A percentile compares a stretch with the other conserved stretches of the same genome.
Evolutionary conservation across 2,329 filamentous ascomycete genomes (phyloP).

Genomic region (Cercospora brassicicola): DNA sequence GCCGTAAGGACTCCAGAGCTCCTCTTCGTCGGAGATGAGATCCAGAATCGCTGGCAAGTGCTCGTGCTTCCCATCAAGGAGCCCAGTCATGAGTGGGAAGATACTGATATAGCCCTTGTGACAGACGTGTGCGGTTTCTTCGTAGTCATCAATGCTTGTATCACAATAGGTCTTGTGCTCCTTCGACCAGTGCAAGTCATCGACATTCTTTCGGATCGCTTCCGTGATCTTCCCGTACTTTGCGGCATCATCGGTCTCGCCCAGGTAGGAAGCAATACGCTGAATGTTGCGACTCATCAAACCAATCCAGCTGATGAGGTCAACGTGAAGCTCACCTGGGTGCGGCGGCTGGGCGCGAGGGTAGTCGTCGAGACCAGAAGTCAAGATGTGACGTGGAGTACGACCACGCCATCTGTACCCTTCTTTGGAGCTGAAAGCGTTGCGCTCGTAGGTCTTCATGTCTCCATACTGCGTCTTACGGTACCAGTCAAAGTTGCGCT

Average conservation of each 20-base stretch:
- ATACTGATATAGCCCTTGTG: slow-evolving; percentile 96
- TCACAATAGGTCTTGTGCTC: slow-evolving; percentile 84
- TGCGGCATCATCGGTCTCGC: slow-evolving; percentile 70
- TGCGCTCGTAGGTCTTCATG: slow-evolving; percentile 82
- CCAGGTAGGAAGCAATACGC: slow-evolving; percentile 75
- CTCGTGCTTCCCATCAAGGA: slow-evolving; percentile 71
- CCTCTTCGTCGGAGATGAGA: slow-evolving; percentile 74
- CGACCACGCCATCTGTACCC: slow-evolving; percentile 94
- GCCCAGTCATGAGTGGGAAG: slow-evolving; percentile 85
- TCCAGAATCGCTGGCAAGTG: slow-evolving; percentile 74
- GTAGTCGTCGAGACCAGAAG: slow-evolving; percentile 94
- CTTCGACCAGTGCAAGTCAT: slow-evolving; percentile 90
- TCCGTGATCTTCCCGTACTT: slow-evolving; percentile 70
- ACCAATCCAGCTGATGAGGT: slow-evolving; percentile 96
- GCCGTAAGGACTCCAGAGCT: slow-evolving; percentile 89
- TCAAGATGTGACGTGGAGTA: slow-evolving; percentile 80
- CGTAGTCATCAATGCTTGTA: slow-evolving; percentile 90
- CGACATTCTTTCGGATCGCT: slow-evolving; percentile 80
- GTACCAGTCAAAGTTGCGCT: slow-evolving; percentile 93
- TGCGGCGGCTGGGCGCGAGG: slow-evolving; percentile 90
- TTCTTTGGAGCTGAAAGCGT: slow-evolving; percentile 81
- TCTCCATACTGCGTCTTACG: slow-evolving; percentile 87
- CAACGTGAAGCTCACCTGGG: slow-evolving; percentile 91
- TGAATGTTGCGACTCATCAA: slow-evolving; percentile 86
- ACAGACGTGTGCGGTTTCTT: slow-evolving; percentile 85